Percentiles rank a stretch among this genome's conserved stretches.
These are phyloP conservation scores for Colletotrichum eleusines DNA, from an alignment of 2,329 filamentous ascomycete species.

Conservation along the genomic window DNA sequence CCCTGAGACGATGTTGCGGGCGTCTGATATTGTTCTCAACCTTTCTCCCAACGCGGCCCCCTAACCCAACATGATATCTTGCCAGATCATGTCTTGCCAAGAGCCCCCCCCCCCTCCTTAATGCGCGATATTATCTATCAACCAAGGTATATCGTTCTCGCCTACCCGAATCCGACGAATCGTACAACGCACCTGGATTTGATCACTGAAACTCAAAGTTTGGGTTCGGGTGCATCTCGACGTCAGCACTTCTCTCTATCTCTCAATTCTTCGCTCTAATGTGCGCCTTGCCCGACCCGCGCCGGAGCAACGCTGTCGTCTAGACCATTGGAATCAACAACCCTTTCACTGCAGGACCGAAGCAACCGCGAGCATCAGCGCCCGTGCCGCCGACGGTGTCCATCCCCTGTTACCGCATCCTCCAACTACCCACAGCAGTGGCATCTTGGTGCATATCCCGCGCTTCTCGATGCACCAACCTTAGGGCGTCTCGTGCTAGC, in stretches of 20 bases:
- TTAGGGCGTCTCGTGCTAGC: background rate
- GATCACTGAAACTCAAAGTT: background rate
- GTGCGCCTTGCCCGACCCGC: too few relatives aligned
- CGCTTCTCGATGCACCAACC: background rate
- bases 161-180: background rate
- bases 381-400: background rate
- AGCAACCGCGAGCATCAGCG: background rate
- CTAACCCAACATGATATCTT: slow-evolving; percentile 1
- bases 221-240: background rate
- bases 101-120: slow-evolving; percentile 19
- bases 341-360: background rate
- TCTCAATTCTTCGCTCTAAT: background rate
- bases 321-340: background rate
- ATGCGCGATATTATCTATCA: slow-evolving; percentile 31
- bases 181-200: background rate
- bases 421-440: slow-evolving; percentile 21
- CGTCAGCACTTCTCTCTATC: background rate
- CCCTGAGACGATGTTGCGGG: slow-evolving; percentile 6
- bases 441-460: background rate
- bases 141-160: slow-evolving; percentile 3
- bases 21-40: background rate
- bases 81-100: slow-evolving; percentile 30
- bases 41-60: slow-evolving; percentile 1
- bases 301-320: background rate
- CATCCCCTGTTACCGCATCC: background rate